Conservation (phyloP, 192 early-diverging fungal species). For the Rhizoclosmatium sp. region DNA sequence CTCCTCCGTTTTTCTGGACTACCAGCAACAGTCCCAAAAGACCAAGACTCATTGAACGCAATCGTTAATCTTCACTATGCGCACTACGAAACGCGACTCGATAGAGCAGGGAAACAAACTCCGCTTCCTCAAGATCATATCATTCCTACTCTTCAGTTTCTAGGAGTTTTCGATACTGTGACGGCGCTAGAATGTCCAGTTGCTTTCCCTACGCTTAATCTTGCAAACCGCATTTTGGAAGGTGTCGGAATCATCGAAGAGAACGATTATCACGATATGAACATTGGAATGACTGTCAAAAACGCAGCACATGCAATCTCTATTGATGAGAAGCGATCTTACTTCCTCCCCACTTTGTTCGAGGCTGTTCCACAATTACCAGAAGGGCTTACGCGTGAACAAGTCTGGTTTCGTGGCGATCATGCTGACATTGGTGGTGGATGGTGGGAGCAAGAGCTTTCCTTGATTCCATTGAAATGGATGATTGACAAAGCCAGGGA, state of each 20-base stretch:
- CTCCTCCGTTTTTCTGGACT: constrained; percentile 34
- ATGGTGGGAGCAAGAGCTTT: constrained; percentile 40
- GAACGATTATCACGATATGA: constrained; percentile 35
- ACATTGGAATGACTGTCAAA: constrained; percentile 1
- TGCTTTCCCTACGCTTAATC: background rate
- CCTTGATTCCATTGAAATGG: constrained; percentile 31
- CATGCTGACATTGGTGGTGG: constrained; percentile 43
- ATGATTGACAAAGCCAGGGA: constrained; percentile 37
- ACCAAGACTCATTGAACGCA: constrained; percentile 4
- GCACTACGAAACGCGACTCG: constrained; percentile 9
- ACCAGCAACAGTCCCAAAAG: background rate
- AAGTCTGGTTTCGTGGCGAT: constrained; percentile 35
- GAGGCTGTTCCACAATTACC: background rate
- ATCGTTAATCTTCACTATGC: constrained; percentile 10
- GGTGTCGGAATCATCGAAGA: constrained; percentile 16
- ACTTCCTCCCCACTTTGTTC: constrained; percentile 24
- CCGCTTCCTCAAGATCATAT: constrained; percentile 11
- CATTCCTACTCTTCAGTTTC: constrained; percentile 25
- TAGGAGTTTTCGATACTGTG: constrained; percentile 34
- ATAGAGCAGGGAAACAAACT: background rate
- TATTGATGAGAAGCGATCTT: constrained; percentile 27
- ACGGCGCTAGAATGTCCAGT: constrained; percentile 28
- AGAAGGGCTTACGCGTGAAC: constrained; percentile 7
- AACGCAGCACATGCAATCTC: constrained; percentile 32
- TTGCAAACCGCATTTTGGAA: background rate